A percentile compares a stretch with the other conserved stretches of the same genome.
Evolutionary conservation across 2,329 filamentous ascomycete genomes (phyloP).

Genomic region (Botrytis deweyae): DNA sequence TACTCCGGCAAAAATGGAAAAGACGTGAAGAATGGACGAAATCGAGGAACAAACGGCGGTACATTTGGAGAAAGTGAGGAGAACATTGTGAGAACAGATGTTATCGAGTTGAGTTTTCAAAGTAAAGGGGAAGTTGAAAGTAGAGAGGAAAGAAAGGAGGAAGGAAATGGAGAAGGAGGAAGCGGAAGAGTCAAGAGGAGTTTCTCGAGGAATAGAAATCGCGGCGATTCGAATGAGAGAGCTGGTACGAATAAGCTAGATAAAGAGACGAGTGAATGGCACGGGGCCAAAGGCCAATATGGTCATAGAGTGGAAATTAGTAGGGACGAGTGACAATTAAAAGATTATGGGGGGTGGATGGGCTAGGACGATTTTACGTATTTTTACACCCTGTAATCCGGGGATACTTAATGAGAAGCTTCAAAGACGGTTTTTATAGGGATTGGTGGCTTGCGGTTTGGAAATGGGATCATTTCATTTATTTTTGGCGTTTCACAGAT

Average conservation of each 20-base stretch:
- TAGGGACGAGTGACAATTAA: background rate
- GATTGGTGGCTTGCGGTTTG: background rate
- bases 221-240: background rate
- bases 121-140: constrained; percentile 16
- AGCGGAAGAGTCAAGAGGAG: background rate
- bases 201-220: background rate
- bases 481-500: background rate
- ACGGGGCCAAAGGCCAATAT: background rate
- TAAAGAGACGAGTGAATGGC: background rate
- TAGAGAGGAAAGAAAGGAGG: background rate
- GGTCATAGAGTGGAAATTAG: constrained; percentile 11
- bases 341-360: background rate
- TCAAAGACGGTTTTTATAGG: too few relatives aligned
- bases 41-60: background rate
- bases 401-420: background rate
- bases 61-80: constrained; percentile 24
- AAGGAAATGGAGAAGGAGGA: background rate
- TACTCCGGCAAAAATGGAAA: too few relatives aligned
- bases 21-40: background rate
- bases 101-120: constrained; percentile 26
- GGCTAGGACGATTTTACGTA: background rate
- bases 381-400: background rate
- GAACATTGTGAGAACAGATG: constrained; percentile 29
- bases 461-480: background rate
- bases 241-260: background rate